phyloP scores from a whole-genome alignment of 2,329 filamentous ascomycete species.

The Cordyceps fumosorosea region DNA sequence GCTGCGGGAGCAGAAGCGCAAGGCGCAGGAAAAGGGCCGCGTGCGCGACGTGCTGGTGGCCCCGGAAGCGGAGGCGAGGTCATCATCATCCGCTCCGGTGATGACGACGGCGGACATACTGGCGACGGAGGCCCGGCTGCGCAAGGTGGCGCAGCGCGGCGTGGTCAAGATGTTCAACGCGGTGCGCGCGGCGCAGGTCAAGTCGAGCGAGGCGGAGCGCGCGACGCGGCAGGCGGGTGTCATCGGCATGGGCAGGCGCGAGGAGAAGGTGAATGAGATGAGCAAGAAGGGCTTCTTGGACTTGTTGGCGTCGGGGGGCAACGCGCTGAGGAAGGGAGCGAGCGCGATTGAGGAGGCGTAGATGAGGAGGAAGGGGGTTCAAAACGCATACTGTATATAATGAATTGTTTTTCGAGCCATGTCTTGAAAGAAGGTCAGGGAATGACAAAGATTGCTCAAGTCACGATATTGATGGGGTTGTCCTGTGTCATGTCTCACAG shows the following conservation, averaged over 20 bases:
- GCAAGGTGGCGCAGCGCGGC: conserved; percentile 85
- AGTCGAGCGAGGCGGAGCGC: conserved; percentile 70
- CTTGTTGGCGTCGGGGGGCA: conserved; percentile 65
- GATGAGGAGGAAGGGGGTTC: neutral
- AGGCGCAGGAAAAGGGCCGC: conserved; percentile 76
- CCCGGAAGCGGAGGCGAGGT: conserved; percentile 22
- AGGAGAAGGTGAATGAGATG: conserved; percentile 91
- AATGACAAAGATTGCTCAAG: conserved; percentile 8
- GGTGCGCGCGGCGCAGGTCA: conserved; percentile 84
- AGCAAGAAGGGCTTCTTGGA: conserved; percentile 95
- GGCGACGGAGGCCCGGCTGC: conserved; percentile 71
- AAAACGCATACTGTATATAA: conserved; percentile 10
- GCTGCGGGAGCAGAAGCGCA: conserved; percentile 71
- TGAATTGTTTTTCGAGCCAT: conserved; percentile 9
- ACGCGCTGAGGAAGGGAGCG: conserved; percentile 50
- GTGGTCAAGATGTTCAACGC: conserved; percentile 97
- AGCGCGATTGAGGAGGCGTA: conserved; percentile 50
- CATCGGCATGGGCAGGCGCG: conserved; percentile 70
- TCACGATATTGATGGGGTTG: neutral
- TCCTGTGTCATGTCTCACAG: neutral
- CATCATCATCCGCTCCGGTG: conserved; percentile 29
- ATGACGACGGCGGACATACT: conserved; percentile 46
- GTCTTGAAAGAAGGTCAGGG: neutral
- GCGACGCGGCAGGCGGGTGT: conserved; percentile 64
- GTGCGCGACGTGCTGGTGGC: conserved; percentile 76